Evolutionary conservation across 1,284 basidiomycete species (phyloP), one percentile per base, ranked within the genome.

Genomic region (Heterobasidion occidentale): DNA sequence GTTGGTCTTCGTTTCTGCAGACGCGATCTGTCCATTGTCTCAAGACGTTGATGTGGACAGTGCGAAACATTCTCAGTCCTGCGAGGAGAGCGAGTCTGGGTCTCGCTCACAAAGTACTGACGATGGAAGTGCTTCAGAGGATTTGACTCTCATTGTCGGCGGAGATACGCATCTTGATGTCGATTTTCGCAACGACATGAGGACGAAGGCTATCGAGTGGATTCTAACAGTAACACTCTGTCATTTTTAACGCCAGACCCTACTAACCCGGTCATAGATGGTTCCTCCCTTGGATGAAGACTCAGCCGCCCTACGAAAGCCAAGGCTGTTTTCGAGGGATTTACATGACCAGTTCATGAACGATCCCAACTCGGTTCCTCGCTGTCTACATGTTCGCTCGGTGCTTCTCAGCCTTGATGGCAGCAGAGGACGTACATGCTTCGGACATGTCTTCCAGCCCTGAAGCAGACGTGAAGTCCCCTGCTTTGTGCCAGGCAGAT

Each of bases 341-440:
- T 51, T 62, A 9, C 45, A 62, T 51, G 56, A 59, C 46, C 60
- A 62, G 52, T 47, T 62, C 47, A 58, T 52, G 14, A 33, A 42
- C 8, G 36, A 55, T 12, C 53, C 59, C 15, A 55, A 58, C 61
- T 7, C 58, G 60, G 19, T 62, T 62, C 53, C 33, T 62, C 36
- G 60, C 61, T 1, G 58, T 58, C 17, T 50, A 54, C 12, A 27
- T 62, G 9, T 62, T 62, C 36, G 54, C 46, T 36, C 52, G 44
- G 2, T 62, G 54, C 50, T 59, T 53, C 52, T 54, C 52, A 9
- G 19, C 52, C 35, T 3, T 36, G 9, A 36, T 44, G n/a, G 17
- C 35, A n/a, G 38, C 27, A 27, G 27, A 50, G 4, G n/a, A 8
- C 9, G n/a, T 19, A 17, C 17, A 46, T 38, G 50, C 46, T 36